Percentiles rank a stretch among this genome's conserved stretches.
phyloP scores from a whole-genome alignment of 1,284 basidiomycete genomes.

The Prillingera fragicola region DNA sequence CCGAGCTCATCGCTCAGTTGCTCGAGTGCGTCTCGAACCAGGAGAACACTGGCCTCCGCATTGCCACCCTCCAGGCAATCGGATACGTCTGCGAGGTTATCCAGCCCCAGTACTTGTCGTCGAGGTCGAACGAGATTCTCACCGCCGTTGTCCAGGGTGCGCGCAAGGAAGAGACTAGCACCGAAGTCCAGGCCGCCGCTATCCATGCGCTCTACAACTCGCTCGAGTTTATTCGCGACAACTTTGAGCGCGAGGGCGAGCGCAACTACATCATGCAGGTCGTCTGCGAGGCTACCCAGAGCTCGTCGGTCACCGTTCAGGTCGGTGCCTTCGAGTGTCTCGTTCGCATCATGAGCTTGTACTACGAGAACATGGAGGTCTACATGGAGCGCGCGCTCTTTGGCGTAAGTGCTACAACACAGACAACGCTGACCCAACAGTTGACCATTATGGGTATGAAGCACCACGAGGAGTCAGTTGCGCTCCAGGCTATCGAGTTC shows the following conservation, averaged over 20 bases:
- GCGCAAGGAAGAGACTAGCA: slow-evolving; percentile 88
- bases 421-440: slow-evolving; percentile 51
- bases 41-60: slow-evolving; percentile 70
- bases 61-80: slow-evolving; percentile 88
- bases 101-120: slow-evolving; percentile 80
- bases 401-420: slow-evolving; percentile 59
- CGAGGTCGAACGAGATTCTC: slow-evolving; percentile 93
- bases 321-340: slow-evolving; percentile 91
- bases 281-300: slow-evolving; percentile 97
- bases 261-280: slow-evolving; percentile 99
- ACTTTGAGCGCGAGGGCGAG: slow-evolving; percentile 97
- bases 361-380: slow-evolving; percentile 98
- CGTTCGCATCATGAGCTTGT: slow-evolving; percentile 93
- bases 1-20: slow-evolving; percentile 80
- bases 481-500: slow-evolving; percentile 96
- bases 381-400: slow-evolving; percentile 99
- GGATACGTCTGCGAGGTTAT: slow-evolving; percentile 96
- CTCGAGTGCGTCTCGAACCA: slow-evolving; percentile 79
- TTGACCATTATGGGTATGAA: slow-evolving; percentile 99
- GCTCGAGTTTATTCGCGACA: slow-evolving; percentile 93
- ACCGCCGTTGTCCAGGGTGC: slow-evolving; percentile 98
- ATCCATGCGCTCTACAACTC: slow-evolving; percentile 92
- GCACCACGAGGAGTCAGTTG: slow-evolving; percentile 82
- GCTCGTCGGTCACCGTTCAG: slow-evolving; percentile 69
- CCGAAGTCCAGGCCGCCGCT: slow-evolving; percentile 91